phyloP scores from a whole-genome alignment of 2,329 filamentous ascomycete genomes.

The Penicillium sp. region DNA sequence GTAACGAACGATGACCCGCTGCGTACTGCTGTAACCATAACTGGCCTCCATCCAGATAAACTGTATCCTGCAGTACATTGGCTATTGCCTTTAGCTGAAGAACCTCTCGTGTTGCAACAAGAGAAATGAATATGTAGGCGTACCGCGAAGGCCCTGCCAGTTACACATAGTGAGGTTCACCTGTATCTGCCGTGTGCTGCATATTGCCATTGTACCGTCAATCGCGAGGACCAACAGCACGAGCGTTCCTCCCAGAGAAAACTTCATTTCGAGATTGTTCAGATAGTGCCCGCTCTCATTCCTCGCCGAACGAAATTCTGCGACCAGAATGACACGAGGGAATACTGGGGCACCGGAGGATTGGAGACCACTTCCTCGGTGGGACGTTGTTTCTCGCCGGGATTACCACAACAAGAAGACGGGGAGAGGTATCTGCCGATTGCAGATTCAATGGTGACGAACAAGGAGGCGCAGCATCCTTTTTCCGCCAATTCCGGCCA shows the following conservation, averaged over 20 bases:
- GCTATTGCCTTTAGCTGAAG: constrained; percentile 10
- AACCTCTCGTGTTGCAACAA: background rate
- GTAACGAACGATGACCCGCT: background rate
- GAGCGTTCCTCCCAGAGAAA: background rate
- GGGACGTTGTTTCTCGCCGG: too few relatives aligned
- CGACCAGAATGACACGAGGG: too few relatives aligned
- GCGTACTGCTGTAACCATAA: constrained; percentile 21
- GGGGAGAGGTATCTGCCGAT: background rate
- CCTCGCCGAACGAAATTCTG: background rate
- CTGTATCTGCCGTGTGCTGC: constrained; percentile 8
- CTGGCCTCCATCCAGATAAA: constrained; percentile 22
- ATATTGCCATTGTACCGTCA: constrained; percentile 6
- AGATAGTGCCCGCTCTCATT: too few relatives aligned
- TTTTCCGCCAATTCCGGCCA: background rate
- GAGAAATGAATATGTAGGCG: background rate
- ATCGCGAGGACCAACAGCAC: background rate
- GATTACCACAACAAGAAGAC: too few relatives aligned
- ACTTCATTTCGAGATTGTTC: constrained; percentile 4
- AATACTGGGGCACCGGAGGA: too few relatives aligned
- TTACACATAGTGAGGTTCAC: constrained; percentile 23
- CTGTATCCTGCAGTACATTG: constrained; percentile 22
- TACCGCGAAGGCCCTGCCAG: constrained; percentile 20
- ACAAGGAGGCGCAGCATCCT: background rate
- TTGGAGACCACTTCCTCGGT: too few relatives aligned
- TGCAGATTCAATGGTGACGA: background rate